A percentile compares a stretch with the other conserved stretches of the same genome.
Evolutionary conservation across 2,329 filamentous ascomycete genomes (phyloP).

Genomic region (Pleurostoma richardsiae): DNA sequence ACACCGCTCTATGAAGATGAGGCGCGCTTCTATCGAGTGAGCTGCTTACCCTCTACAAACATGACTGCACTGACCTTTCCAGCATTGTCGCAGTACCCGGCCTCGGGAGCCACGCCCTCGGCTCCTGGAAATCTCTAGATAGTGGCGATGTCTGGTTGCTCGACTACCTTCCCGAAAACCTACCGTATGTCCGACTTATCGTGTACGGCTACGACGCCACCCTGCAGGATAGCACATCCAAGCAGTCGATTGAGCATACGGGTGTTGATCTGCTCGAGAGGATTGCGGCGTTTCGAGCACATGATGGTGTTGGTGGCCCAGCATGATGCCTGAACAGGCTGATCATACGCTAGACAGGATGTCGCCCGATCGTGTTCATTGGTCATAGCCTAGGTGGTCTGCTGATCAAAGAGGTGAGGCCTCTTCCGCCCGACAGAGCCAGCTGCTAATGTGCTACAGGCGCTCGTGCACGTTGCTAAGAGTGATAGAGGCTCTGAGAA

Average conservation of each 20-base stretch:
- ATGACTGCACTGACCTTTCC: slow-evolving; percentile 2
- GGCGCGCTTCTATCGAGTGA: slow-evolving; percentile 13
- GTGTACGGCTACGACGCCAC: slow-evolving; percentile 23
- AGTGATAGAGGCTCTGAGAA: slow-evolving; percentile 1
- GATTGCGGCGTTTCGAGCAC: slow-evolving; percentile 8
- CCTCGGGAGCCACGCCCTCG: slow-evolving; percentile 20
- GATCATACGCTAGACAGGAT: slow-evolving; percentile 5
- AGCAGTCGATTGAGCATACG: slow-evolving; percentile 13
- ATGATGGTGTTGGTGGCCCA: slow-evolving; percentile 7
- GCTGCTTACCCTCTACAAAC: not conserved
- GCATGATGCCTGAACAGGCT: slow-evolving; percentile 2
- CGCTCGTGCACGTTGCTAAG: slow-evolving; percentile 9
- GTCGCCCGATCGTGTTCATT: slow-evolving; percentile 16
- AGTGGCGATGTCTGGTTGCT: slow-evolving; percentile 20
- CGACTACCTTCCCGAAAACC: slow-evolving; percentile 17
- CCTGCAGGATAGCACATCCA: slow-evolving; percentile 13
- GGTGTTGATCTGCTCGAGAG: slow-evolving; percentile 9
- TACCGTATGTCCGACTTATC: slow-evolving; percentile 16
- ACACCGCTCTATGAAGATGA: slow-evolving; percentile 16
- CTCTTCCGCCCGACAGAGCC: not conserved
- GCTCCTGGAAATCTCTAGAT: slow-evolving; percentile 18
- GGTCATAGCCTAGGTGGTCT: slow-evolving; percentile 19
- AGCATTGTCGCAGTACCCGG: slow-evolving; percentile 22
- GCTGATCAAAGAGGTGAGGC: slow-evolving; percentile 18
- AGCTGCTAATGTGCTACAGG: slow-evolving; percentile 4